A percentile compares a stretch with the other conserved stretches of the same genome.
phyloP scores from a whole-genome alignment of 139 green algal species.

The Chlorella sp. region DNA sequence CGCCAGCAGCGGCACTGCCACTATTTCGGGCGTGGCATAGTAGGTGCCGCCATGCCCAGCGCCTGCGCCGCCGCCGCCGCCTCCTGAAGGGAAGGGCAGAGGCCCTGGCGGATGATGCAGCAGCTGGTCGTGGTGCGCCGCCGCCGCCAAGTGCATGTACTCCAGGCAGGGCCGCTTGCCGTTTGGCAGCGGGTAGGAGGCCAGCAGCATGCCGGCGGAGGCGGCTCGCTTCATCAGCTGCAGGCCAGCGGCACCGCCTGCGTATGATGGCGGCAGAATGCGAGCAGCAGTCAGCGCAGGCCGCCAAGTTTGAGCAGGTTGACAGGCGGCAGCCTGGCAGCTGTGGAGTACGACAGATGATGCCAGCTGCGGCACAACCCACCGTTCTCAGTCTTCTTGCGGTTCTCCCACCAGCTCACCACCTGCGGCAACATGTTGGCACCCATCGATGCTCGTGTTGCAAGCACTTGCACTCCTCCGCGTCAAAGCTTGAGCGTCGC shows the following conservation, averaged over 20 bases:
- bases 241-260: neutral
- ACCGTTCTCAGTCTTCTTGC: conserved; percentile 42
- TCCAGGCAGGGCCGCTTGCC: conserved; percentile 24
- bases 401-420: conserved; percentile 64
- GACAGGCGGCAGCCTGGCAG: neutral
- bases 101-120: neutral
- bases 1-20: conserved; percentile 9
- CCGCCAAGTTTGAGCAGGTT: neutral
- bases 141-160: neutral
- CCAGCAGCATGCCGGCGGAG: neutral
- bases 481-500: too few species aligned
- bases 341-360: neutral
- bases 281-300: too few species aligned
- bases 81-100: neutral
- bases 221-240: conserved; percentile 12
- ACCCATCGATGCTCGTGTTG: too few species aligned
- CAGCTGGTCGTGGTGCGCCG: neutral
- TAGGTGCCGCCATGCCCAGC: neutral
- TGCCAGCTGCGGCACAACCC: neutral
- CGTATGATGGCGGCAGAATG: neutral
- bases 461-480: too few species aligned
- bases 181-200: neutral
- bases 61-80: too few species aligned
- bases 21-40: conserved; percentile 13
- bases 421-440: neutral